phyloP scores from a whole-genome alignment of 1,284 basidiomycete species.

The Cryptococcus wingfieldii region DNA sequence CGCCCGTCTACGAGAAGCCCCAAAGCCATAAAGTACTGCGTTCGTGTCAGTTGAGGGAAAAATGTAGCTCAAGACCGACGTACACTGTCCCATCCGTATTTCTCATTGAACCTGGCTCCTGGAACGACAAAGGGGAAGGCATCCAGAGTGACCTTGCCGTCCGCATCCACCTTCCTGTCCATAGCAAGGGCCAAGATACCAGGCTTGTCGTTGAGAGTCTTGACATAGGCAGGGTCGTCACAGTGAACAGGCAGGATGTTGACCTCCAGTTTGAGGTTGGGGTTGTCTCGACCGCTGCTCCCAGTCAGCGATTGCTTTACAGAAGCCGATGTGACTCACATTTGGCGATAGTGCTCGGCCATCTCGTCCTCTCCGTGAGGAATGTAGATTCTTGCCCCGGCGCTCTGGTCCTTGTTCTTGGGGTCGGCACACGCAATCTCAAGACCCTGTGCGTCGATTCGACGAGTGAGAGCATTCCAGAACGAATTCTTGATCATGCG shows the following conservation, averaged over 20 bases:
- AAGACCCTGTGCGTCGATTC: constrained; percentile 94
- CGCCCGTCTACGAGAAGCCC: constrained; percentile 93
- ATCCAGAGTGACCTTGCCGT: constrained; percentile 72
- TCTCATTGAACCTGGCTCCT: constrained; percentile 96
- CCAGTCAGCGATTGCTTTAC: not conserved
- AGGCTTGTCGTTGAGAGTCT: constrained; percentile 87
- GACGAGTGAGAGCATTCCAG: constrained; percentile 94
- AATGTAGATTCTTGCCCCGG: constrained; percentile 89
- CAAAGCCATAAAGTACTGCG: constrained; percentile 52
- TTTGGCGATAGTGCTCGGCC: constrained; percentile 77
- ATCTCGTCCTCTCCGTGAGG: constrained; percentile 88
- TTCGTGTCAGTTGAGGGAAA: not conserved
- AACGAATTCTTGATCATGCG: constrained; percentile 98
- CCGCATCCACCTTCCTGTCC: constrained; percentile 57
- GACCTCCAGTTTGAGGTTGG: constrained; percentile 82
- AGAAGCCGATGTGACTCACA: constrained; percentile 32
- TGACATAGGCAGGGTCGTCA: constrained; percentile 83
- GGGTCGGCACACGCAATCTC: constrained; percentile 96
- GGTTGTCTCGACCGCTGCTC: constrained; percentile 60
- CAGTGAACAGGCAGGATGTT: constrained; percentile 78
- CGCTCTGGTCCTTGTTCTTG: constrained; percentile 82
- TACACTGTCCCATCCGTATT: constrained; percentile 51
- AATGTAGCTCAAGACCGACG: constrained; percentile 9
- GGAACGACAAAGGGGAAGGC: constrained; percentile 96
- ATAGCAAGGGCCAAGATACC: constrained; percentile 93